Evolutionary conservation across 352 stramenopile species (phyloP).

Genomic region (Globisporangium sylvaticum): DNA sequence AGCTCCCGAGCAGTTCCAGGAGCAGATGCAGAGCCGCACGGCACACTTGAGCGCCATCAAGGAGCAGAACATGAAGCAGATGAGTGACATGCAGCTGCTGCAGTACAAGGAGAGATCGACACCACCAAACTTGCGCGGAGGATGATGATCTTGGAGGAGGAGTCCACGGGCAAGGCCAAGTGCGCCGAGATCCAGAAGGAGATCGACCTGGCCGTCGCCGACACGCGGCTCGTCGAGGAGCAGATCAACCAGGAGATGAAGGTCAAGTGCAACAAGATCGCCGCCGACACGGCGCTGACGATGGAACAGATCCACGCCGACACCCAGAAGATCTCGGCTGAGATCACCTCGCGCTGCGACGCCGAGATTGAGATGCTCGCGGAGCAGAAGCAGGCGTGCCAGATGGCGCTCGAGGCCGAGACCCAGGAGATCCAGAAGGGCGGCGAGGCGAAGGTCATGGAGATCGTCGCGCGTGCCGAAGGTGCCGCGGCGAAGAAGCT

Average conservation of each 20-base stretch:
- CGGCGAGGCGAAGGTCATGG: constrained; percentile 32
- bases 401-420: constrained; percentile 29
- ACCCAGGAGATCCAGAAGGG: constrained; percentile 24
- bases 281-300: constrained; percentile 33
- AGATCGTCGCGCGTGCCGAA: constrained; percentile 47
- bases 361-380: constrained; percentile 42
- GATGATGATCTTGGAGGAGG: constrained; percentile 58
- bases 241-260: constrained; percentile 52
- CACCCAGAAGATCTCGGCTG: constrained; percentile 36
- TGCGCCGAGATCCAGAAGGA: constrained; percentile 57
- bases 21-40: constrained; percentile 67
- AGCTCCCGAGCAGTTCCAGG: constrained; percentile 49
- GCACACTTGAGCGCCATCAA: constrained; percentile 63
- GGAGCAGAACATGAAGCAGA: constrained; percentile 78
- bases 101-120: constrained; percentile 54
- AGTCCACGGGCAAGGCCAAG: constrained; percentile 48
- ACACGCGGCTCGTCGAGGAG: constrained; percentile 44
- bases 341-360: constrained; percentile 38
- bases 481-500: constrained; percentile 33
- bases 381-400: constrained; percentile 28
- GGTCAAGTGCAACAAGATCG: constrained; percentile 43
- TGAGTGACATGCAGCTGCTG: constrained; percentile 75
- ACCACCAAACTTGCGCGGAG: constrained; percentile 44
- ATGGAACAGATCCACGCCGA: constrained; percentile 45
- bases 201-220: constrained; percentile 46